These are phyloP conservation scores for Pseudocercospora musae DNA, from an alignment of 2,329 filamentous ascomycete species.

Conservation along the genomic window DNA sequence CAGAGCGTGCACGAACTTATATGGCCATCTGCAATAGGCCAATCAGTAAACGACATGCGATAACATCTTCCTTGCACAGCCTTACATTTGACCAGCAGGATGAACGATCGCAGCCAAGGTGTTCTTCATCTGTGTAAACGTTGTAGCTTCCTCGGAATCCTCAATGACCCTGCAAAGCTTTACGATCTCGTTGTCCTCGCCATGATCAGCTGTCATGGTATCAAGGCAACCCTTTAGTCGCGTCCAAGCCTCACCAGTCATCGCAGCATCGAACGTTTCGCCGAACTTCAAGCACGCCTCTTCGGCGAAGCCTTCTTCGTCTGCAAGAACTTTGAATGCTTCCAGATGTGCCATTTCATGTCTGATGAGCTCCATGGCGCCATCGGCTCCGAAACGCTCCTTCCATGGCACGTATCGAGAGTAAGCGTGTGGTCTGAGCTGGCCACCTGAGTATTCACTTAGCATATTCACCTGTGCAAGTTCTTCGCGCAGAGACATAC, in stretches of 20 bases:
- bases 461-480: neutral
- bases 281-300: conserved; percentile 33
- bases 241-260: conserved; percentile 34
- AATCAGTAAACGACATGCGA: conserved; percentile 1
- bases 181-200: conserved; percentile 31
- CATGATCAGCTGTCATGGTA: conserved; percentile 30
- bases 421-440: conserved; percentile 30
- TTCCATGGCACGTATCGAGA: conserved; percentile 34
- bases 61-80: neutral
- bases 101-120: conserved; percentile 31
- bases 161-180: conserved; percentile 23
- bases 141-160: conserved; percentile 28
- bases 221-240: conserved; percentile 31
- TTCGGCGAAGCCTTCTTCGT: conserved; percentile 27
- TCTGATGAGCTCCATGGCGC: conserved; percentile 32
- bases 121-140: conserved; percentile 35
- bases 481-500: neutral
- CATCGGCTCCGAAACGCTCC: conserved; percentile 29
- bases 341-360: conserved; percentile 29
- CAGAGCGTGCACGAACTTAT: conserved; percentile 28
- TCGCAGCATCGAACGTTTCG: conserved; percentile 36
- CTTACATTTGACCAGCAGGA: conserved; percentile 29
- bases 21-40: conserved; percentile 20
- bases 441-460: conserved; percentile 21
- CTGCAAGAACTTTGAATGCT: conserved; percentile 21